A percentile compares a stretch with the other conserved stretches of the same genome.
These are phyloP conservation scores for Nakaseomyces bracarensis DNA, from an alignment of 1,139 yeast genomes.

Conservation along the genomic window DNA sequence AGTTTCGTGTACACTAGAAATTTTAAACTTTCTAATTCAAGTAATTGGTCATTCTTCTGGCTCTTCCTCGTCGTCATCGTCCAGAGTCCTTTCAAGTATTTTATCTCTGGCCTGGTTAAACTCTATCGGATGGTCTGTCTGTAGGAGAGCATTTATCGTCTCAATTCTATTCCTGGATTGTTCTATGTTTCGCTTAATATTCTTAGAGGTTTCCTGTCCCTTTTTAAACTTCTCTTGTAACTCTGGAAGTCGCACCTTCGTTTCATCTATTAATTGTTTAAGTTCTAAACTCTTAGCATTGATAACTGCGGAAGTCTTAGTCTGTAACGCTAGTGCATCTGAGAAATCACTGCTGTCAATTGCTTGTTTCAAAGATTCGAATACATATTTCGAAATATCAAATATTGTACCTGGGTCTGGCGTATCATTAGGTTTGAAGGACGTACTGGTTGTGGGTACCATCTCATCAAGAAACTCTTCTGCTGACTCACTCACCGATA, in stretches of 20 bases:
- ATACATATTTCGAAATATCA: constrained; percentile 28
- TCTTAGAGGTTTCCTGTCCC: constrained; percentile 19
- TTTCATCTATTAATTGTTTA: constrained; percentile 22
- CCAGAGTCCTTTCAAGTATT: constrained; percentile 22
- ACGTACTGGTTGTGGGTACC: constrained; percentile 16
- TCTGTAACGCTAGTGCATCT: constrained; percentile 27
- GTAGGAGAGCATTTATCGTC: constrained; percentile 17
- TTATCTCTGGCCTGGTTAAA: constrained; percentile 28
- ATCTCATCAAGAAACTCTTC: constrained; percentile 17
- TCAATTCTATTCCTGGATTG: constrained; percentile 18
- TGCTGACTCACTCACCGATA: constrained; percentile 7
- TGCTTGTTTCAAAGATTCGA: constrained; percentile 25
- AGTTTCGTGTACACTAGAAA: constrained; percentile 2
- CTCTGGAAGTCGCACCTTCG: constrained; percentile 15
- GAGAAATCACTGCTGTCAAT: constrained; percentile 29
- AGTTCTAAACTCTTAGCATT: constrained; percentile 29
- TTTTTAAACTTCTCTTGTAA: constrained; percentile 20
- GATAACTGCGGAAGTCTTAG: constrained; percentile 30
- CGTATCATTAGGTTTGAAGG: constrained; percentile 15
- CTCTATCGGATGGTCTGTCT: constrained; percentile 28
- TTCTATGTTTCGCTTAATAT: constrained; percentile 19
- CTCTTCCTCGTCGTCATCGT: constrained; percentile 10
- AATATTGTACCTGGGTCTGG: constrained; percentile 27
- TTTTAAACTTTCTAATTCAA: not conserved
- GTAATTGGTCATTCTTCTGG: not conserved